Evolutionary conservation across 371 early-diverging fungal genomes (phyloP), one percentile per base, ranked within the genome.

Genomic region (Synchytrium microbalum): DNA sequence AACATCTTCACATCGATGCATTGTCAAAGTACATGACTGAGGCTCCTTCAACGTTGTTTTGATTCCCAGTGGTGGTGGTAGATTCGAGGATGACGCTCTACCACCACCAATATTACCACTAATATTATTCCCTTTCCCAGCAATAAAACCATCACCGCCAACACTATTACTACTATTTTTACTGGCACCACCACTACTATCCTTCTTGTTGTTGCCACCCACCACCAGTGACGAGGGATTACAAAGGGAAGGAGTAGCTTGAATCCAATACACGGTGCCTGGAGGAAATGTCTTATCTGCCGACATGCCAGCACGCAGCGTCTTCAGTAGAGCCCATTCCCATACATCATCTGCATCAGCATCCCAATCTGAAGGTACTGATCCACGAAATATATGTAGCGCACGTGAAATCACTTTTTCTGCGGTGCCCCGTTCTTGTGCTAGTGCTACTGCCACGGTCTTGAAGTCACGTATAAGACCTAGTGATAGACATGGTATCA

Each of bases 381-480:
- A 58, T n/a, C n/a, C 29, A 61, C 64, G 54, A 73, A 61, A 70
- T 3, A 67, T 55, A 1, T 70, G 67, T 16, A 75, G 38, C 2
- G 69, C 57, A n/a, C 60, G 19, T 54, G 59, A 55, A 28, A 75
- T 71, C 46, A 73, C 69, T 16, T 59, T 31, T 54, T 75, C 75
- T 52, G 64, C 56, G 30, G 65, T 58, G 5, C 71, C 71, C 32
- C 64, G 60, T 54, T 69, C 62, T 32, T 68, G 26, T 26, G 66
- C 54, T 25, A 73, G 60, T 28, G 32, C 26, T 64, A 67, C 67
- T 16, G 70, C 65, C 23, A 70, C 62, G 10, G 58, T 58, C 51
- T 72, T 75, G 32, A 75, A 38, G 59, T 75, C 75, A 14, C 69
- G 55, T 13, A 75, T 61, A n/a, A 75, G 61, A 13, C 75, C 75